phyloP scores from a whole-genome alignment of 495 filamentous ascomycete species.

The Chaetomium tenue region DNA sequence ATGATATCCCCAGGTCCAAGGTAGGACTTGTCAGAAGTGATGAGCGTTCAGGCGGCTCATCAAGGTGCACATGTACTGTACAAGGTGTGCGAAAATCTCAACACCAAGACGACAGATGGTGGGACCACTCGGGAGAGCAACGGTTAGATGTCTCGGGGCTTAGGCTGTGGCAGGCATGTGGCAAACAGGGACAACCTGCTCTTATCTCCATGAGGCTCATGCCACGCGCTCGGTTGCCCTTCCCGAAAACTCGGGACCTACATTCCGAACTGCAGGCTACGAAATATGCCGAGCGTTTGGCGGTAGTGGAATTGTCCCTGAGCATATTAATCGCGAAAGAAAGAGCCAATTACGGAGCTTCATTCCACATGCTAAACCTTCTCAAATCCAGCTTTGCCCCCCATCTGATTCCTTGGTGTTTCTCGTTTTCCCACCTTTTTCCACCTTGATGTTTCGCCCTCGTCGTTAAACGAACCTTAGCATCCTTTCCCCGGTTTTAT shows the following conservation, averaged over 20 bases:
- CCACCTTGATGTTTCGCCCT: neutral
- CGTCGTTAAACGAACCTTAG: too few relatives aligned
- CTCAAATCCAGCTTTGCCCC: neutral
- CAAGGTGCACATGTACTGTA: too few relatives aligned
- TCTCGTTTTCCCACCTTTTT: neutral
- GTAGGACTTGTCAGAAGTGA: neutral
- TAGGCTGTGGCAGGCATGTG: neutral
- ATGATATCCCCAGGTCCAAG: neutral
- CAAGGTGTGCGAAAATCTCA: too few relatives aligned
- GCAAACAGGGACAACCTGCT: neutral
- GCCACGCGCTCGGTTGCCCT: neutral
- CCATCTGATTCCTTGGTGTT: neutral
- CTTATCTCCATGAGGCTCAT: neutral
- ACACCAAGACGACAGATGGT: too few relatives aligned
- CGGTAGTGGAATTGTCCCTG: constrained; percentile 2
- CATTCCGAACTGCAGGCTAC: neutral
- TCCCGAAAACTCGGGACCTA: neutral
- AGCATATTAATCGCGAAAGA: neutral
- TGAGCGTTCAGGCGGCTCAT: neutral
- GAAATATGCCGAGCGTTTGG: neutral
- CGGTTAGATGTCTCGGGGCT: too few relatives aligned
- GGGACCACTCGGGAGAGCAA: too few relatives aligned
- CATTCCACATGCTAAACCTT: neutral
- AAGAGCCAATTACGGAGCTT: too few relatives aligned
- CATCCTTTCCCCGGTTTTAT: neutral